These are phyloP conservation scores for Chloranthus sessilifolius DNA, from an alignment of 164 flowering plant genomes.

Conservation along the genomic window DNA sequence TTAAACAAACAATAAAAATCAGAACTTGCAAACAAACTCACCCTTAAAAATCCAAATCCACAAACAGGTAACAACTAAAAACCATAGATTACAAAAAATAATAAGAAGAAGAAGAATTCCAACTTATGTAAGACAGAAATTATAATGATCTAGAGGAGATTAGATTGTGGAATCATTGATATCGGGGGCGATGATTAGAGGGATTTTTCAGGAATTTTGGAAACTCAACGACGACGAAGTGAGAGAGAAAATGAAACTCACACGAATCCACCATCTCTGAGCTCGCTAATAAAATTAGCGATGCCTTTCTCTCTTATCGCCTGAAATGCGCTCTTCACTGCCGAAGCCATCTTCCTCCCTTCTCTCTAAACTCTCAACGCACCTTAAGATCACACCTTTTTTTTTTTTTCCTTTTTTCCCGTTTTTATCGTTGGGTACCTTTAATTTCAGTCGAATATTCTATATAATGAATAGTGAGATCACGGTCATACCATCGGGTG, in stretches of 20 bases:
- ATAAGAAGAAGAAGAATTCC: background rate
- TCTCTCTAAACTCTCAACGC: background rate
- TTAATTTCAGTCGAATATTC: too few relatives aligned
- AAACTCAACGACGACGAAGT: too few relatives aligned
- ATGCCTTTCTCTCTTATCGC: constrained; percentile 67
- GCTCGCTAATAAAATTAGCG: constrained; percentile 44
- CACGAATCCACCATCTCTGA: constrained; percentile 68
- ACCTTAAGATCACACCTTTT: too few relatives aligned
- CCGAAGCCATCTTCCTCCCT: constrained; percentile 46
- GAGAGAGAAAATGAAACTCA: constrained; percentile 16
- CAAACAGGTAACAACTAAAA: background rate
- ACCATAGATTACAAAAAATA: background rate
- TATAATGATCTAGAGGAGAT: background rate
- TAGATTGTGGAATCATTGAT: background rate
- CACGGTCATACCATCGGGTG: too few relatives aligned
- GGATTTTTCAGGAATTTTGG: too few relatives aligned
- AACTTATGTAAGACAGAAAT: background rate
- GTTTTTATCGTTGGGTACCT: too few relatives aligned
- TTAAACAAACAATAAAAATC: too few relatives aligned
- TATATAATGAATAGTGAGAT: too few relatives aligned
- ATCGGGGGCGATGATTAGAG: background rate
- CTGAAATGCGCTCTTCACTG: constrained; percentile 51
- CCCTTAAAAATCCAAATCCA: too few relatives aligned
- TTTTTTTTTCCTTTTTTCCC: too few relatives aligned
- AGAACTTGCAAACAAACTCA: too few relatives aligned